Evolutionary conservation across 495 filamentous ascomycete genomes (phyloP).

Genomic region (Podospora didyma): DNA sequence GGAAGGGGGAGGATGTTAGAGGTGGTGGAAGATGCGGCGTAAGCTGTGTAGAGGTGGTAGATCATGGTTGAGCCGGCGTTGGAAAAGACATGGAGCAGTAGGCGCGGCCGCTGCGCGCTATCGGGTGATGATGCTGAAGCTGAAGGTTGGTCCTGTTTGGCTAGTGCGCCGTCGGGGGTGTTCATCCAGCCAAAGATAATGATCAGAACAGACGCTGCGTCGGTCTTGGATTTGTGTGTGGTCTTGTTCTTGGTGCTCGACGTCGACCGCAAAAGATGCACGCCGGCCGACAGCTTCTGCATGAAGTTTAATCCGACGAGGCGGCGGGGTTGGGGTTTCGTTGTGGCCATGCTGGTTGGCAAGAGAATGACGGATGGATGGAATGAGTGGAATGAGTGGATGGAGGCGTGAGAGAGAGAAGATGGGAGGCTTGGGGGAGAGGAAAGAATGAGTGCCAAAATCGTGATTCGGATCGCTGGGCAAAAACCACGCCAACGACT

Average conservation of each 20-base stretch:
- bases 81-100: constrained; percentile 30
- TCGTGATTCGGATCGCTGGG: too few relatives aligned
- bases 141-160: constrained; percentile 30
- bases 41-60: constrained; percentile 18
- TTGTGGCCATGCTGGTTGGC: constrained; percentile 9
- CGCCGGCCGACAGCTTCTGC: constrained; percentile 25
- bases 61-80: constrained; percentile 30
- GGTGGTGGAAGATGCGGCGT: constrained; percentile 2
- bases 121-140: background rate
- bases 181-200: constrained; percentile 35
- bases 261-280: constrained; percentile 19
- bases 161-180: constrained; percentile 27
- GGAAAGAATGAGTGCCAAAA: too few relatives aligned
- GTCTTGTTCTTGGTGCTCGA: background rate
- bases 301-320: constrained; percentile 11
- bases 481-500: background rate
- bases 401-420: too few relatives aligned
- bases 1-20: constrained; percentile 19
- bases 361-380: background rate
- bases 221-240: background rate
- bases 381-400: too few relatives aligned
- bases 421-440: too few relatives aligned
- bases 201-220: constrained; percentile 22
- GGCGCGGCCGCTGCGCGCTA: constrained; percentile 14
- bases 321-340: background rate